Evolutionary conservation across 2,329 filamentous ascomycete species (phyloP).

Genomic region (Phaeosphaeria sp.): DNA sequence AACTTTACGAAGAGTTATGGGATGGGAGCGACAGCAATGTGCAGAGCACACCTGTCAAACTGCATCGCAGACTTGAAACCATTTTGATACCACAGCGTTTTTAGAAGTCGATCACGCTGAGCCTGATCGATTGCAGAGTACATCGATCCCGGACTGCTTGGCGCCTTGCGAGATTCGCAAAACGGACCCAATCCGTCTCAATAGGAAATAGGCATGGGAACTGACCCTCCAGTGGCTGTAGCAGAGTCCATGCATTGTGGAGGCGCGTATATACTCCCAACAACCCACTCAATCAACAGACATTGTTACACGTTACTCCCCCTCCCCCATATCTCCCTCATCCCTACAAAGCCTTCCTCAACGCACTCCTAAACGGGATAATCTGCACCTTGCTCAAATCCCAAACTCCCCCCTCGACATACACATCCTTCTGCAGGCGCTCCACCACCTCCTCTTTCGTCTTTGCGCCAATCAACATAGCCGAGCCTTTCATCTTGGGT

Average conservation of each 20-base stretch:
- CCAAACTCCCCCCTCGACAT: conserved; percentile 77
- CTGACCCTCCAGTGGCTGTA: no score
- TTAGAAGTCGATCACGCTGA: no score
- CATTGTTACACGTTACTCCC: neutral
- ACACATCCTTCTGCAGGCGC: conserved; percentile 74
- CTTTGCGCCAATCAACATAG: conserved; percentile 70
- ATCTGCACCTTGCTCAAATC: conserved; percentile 64
- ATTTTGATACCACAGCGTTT: no score
- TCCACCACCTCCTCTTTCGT: conserved; percentile 74
- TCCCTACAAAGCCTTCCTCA: conserved; percentile 53
- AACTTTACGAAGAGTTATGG: neutral
- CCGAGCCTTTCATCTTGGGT: conserved; percentile 76
- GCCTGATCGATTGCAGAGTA: no score
- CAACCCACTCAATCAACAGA: neutral
- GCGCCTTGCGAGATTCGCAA: no score
- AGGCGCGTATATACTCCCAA: no score
- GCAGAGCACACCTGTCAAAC: neutral
- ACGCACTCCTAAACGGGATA: conserved; percentile 56
- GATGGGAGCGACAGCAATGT: neutral
- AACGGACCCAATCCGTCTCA: no score
- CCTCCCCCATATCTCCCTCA: conserved; percentile 17
- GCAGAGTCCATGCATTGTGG: no score
- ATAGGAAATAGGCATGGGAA: no score
- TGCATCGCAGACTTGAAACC: no score
- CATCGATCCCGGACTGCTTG: no score